Evolutionary conservation across 148 eudicot genomes (phyloP), one percentile per base, ranked within the genome.

Genomic region (Camellia lanceoleosa): DNA sequence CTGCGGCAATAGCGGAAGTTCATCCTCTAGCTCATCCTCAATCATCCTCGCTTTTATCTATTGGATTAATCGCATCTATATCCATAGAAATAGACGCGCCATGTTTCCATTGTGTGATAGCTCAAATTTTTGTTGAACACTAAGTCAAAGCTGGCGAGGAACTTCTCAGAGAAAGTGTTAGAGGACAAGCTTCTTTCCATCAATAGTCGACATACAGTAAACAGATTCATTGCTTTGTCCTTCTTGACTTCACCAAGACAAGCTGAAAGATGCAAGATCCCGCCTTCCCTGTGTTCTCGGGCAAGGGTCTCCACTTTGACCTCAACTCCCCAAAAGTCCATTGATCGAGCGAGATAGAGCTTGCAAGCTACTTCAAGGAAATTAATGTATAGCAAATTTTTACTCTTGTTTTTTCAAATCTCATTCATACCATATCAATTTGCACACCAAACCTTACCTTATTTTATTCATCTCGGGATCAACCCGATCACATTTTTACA

Each of bases 81-180:
- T 81, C 97, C 97, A 78, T 62, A 81, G 83, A 91, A 87, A 86
- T 83, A 89, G 61, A 93, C 91, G 80, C 89, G 80, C 93, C 97
- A 83, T 85, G 80, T 86, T 91, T 93, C 87, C 88, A 83, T 89
- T 91, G 87, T 93, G 97, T 42, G 91, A 89, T 72, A 93, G 83
- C 80, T 89, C 89, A 93, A 90, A 18, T 86, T 86, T 80, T 79
- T 84, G 59, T 89, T 86, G 68, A 93, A 91, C 71, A 91, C 82
- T 78, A 93, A 82, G 81, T 93, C 95, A 85, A 93, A 87, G 88
- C 51, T 83, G 79, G 78, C 90, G 92, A 68, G 91, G 41, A 89
- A 71, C 85, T 88, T 91, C 12, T 88, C 91, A 82, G 46, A n/a
- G 84, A 82, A 60, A 93, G 95, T 83, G 89, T 85, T 76, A 94